These are phyloP conservation scores for Fraxinus ornus DNA, from an alignment of 305 asterid species.

Conservation along the genomic window DNA sequence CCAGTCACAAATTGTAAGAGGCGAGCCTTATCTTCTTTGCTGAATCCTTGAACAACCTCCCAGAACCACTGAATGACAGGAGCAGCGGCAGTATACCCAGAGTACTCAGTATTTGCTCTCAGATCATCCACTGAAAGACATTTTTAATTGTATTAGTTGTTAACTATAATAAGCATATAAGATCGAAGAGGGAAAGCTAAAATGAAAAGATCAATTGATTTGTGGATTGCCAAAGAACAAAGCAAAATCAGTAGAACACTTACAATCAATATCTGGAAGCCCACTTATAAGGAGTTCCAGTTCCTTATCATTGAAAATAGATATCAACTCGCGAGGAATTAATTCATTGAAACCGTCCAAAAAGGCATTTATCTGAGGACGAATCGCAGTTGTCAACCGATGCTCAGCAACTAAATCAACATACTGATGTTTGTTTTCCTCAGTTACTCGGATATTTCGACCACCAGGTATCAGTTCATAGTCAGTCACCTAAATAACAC, in stretches of 20 bases:
- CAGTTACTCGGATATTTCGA: constrained; percentile 84
- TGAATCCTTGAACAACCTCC: constrained; percentile 89
- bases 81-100: constrained; percentile 83
- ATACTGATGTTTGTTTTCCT: constrained; percentile 90
- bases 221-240: background rate
- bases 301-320: constrained; percentile 92
- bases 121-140: constrained; percentile 81
- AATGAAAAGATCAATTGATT: constrained; percentile 2
- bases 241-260: constrained; percentile 32
- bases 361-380: constrained; percentile 95
- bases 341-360: constrained; percentile 86
- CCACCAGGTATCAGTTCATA: constrained; percentile 92
- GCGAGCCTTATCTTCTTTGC: constrained; percentile 96
- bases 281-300: constrained; percentile 92
- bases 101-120: constrained; percentile 90
- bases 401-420: constrained; percentile 97
- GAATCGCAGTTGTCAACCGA: constrained; percentile 88
- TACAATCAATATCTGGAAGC: constrained; percentile 89
- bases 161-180: constrained; percentile 6
- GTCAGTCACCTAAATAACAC: constrained; percentile 71
- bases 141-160: constrained; percentile 3
- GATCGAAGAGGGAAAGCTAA: background rate
- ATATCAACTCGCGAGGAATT: constrained; percentile 69
- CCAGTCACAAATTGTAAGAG: constrained; percentile 92
- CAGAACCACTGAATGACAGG: constrained; percentile 96